Conservation (phyloP, 805 yeast species). For the Saccharomycopsis lassenensis region DNA sequence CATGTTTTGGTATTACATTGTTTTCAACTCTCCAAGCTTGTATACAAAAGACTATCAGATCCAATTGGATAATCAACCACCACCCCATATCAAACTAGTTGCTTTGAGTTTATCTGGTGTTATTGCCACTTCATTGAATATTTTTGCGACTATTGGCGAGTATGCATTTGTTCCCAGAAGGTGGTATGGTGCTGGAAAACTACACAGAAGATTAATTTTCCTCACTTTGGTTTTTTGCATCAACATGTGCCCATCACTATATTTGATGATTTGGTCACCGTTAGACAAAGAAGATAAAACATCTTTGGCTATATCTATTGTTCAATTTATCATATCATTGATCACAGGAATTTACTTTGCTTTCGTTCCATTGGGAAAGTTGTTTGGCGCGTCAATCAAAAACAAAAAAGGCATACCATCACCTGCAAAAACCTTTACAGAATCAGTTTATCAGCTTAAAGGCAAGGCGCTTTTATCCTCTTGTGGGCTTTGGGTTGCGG, state of each 20-base stretch:
- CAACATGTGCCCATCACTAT: constrained; percentile 38
- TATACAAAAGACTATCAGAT: constrained; percentile 50
- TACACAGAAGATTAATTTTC: constrained; percentile 36
- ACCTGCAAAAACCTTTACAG: constrained; percentile 49
- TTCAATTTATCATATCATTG: constrained; percentile 48
- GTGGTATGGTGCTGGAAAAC: constrained; percentile 63
- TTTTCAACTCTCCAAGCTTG: constrained; percentile 56
- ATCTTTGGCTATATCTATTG: constrained; percentile 36
- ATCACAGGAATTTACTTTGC: constrained; percentile 46
- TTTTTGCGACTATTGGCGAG: constrained; percentile 49
- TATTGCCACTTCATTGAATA: constrained; percentile 43
- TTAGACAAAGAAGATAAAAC: constrained; percentile 24
- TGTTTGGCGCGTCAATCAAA: constrained; percentile 37
- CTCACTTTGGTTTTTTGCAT: constrained; percentile 32
- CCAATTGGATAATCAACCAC: constrained; percentile 47
- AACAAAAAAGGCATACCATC: constrained; percentile 27
- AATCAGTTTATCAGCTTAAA: constrained; percentile 40
- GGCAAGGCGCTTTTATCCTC: constrained; percentile 53
- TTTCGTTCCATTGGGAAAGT: constrained; percentile 46
- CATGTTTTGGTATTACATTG: constrained; percentile 67
- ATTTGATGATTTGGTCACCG: constrained; percentile 34
- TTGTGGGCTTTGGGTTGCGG: constrained; percentile 55
- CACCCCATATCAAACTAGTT: constrained; percentile 41
- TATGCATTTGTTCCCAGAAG: constrained; percentile 54
- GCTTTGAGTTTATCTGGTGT: constrained; percentile 61